Conservation (phyloP, 352 stramenopile species). For the Globisporangium recalcitrans region DNA sequence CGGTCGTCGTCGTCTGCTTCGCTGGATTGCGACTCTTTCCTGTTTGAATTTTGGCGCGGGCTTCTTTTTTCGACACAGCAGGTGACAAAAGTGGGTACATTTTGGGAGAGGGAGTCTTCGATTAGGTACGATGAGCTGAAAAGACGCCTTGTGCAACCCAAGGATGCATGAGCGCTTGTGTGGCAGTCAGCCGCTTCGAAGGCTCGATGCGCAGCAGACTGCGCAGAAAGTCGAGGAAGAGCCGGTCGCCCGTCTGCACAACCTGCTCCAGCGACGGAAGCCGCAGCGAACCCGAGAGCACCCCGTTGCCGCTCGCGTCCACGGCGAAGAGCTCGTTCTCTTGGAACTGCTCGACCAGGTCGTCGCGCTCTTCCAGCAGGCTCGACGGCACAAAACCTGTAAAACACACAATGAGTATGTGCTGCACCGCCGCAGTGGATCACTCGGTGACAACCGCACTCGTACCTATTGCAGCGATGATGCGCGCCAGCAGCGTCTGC, state of each 20-base stretch:
- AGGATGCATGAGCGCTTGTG: slow-evolving; percentile 50
- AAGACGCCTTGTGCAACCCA: slow-evolving; percentile 67
- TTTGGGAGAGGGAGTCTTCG: not conserved
- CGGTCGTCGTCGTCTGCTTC: not conserved
- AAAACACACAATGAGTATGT: not conserved
- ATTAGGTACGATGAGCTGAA: slow-evolving; percentile 37
- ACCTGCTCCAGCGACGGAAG: slow-evolving; percentile 49
- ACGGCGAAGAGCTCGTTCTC: slow-evolving; percentile 53
- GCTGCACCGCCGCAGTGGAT: not conserved
- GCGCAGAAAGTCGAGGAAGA: slow-evolving; percentile 68
- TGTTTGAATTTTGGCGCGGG: slow-evolving; percentile 10
- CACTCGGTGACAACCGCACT: not conserved
- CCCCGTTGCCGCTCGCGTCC: slow-evolving; percentile 42
- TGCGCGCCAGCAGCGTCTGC: slow-evolving; percentile 91
- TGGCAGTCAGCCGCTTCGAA: slow-evolving; percentile 36
- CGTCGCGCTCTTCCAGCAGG: slow-evolving; percentile 43
- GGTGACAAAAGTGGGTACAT: slow-evolving; percentile 16
- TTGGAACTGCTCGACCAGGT: slow-evolving; percentile 49
- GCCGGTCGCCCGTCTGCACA: slow-evolving; percentile 45
- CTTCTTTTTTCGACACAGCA: slow-evolving; percentile 1
- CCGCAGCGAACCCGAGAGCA: slow-evolving; percentile 27
- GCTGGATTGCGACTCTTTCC: slow-evolving; percentile 4
- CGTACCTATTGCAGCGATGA: slow-evolving; percentile 72
- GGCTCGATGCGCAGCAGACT: slow-evolving; percentile 70
- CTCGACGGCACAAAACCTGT: slow-evolving; percentile 59